Evolutionary conservation across 164 flowering plant genomes (phyloP).

Genomic region (Piper longum): DNA sequence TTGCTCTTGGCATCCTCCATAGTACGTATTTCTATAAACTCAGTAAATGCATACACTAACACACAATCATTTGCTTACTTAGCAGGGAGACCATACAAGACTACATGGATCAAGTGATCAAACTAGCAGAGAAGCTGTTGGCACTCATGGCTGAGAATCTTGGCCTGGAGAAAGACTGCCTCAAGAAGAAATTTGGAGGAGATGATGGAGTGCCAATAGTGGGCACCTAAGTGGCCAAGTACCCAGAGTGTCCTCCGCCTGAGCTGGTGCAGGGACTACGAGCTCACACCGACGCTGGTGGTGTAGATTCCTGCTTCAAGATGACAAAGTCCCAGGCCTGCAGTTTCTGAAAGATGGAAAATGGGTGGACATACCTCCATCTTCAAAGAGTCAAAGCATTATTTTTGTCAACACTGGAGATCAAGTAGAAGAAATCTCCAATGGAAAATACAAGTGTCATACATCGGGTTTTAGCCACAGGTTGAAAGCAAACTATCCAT

Average conservation of each 20-base stretch:
- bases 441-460: conserved; percentile 49
- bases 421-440: conserved; percentile 57
- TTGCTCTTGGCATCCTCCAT: not conserved
- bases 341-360: conserved; percentile 55
- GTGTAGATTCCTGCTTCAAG: conserved; percentile 77
- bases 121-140: conserved; percentile 51
- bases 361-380: conserved; percentile 51
- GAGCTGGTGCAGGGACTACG: conserved; percentile 65
- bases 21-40: not conserved
- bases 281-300: conserved; percentile 86
- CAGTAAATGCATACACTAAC: not conserved
- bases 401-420: conserved; percentile 67
- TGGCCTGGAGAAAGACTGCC: conserved; percentile 45
- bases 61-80: not conserved
- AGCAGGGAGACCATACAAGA: conserved; percentile 25
- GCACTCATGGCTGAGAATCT: conserved; percentile 68
- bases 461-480: conserved; percentile 54
- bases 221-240: conserved; percentile 74
- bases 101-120: conserved; percentile 35
- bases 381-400: conserved; percentile 29
- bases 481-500: conserved; percentile 65
- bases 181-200: conserved; percentile 51
- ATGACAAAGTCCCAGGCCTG: conserved; percentile 69
- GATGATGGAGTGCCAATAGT: conserved; percentile 32
- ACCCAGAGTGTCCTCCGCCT: conserved; percentile 54